Evolutionary conservation across 805 yeast species (phyloP).

Genomic region (Deakozyma indianensis): DNA sequence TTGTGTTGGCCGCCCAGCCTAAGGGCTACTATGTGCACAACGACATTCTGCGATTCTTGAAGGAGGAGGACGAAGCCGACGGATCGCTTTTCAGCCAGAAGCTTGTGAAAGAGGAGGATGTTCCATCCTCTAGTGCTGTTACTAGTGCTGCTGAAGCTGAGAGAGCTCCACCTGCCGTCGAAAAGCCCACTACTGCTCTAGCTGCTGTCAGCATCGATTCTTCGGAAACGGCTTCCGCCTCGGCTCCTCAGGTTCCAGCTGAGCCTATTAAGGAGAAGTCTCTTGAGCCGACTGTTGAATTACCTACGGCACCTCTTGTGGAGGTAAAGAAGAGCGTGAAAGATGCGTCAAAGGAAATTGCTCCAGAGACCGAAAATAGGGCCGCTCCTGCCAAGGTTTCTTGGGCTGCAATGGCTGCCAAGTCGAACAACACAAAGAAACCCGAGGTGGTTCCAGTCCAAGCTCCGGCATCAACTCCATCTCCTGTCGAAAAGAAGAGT

Average conservation of each 20-base stretch:
- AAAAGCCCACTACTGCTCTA: slow-evolving; percentile 3
- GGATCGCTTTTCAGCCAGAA: slow-evolving; percentile 7
- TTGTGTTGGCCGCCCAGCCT: slow-evolving; percentile 18
- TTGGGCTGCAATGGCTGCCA: slow-evolving; percentile 18
- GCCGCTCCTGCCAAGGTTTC: slow-evolving; percentile 13
- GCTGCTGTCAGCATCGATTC: slow-evolving; percentile 5
- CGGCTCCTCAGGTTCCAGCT: slow-evolving; percentile 5
- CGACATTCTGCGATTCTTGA: slow-evolving; percentile 24
- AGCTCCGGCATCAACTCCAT: slow-evolving; percentile 7
- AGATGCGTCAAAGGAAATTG: not conserved
- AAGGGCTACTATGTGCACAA: slow-evolving; percentile 22
- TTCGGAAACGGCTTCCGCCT: slow-evolving; percentile 5
- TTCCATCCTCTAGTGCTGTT: slow-evolving; percentile 2
- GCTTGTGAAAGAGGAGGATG: slow-evolving; percentile 8
- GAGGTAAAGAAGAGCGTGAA: not conserved
- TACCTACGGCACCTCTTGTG: not conserved
- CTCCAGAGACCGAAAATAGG: not conserved
- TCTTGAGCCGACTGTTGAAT: not conserved
- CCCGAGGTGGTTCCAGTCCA: slow-evolving; percentile 4
- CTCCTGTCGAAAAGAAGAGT: slow-evolving; percentile 2
- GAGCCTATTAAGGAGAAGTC: slow-evolving; percentile 2
- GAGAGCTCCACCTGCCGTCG: slow-evolving; percentile 4
- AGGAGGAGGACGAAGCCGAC: slow-evolving; percentile 18
- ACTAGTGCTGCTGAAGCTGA: slow-evolving; percentile 1
- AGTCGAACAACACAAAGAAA: slow-evolving; percentile 5